Evolutionary conservation across 2,329 filamentous ascomycete species (phyloP).

Genomic region (Saccharata proteae): DNA sequence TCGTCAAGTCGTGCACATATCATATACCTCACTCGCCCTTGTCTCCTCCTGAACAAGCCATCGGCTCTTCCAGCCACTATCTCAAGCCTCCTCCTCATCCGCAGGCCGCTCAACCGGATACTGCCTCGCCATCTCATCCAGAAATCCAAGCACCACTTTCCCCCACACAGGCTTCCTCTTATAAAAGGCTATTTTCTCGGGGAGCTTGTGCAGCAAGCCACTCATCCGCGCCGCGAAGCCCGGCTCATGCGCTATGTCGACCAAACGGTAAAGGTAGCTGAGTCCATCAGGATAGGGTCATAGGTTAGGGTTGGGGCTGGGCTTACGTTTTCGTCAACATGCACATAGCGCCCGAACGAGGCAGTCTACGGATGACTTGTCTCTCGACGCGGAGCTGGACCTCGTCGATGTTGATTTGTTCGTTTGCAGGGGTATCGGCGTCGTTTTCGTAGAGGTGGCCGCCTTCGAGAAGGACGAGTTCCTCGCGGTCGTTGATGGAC

Average conservation of each 20-base stretch:
- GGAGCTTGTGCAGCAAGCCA: constrained; percentile 5
- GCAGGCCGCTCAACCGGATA: too few relatives aligned
- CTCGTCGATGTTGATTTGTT: constrained; percentile 3
- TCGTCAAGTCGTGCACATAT: too few relatives aligned
- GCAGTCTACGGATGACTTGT: constrained; percentile 4
- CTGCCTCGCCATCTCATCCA: constrained; percentile 6
- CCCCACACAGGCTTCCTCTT: constrained; percentile 7
- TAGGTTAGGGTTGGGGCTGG: background rate
- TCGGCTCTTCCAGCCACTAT: too few relatives aligned
- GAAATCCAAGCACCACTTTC: constrained; percentile 3
- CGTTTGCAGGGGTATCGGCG: background rate
- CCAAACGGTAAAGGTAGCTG: constrained; percentile 6
- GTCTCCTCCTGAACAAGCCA: too few relatives aligned
- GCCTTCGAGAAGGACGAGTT: constrained; percentile 4
- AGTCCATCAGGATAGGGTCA: background rate
- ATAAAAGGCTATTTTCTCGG: constrained; percentile 6
- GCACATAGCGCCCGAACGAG: constrained; percentile 4
- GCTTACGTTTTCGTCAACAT: constrained; percentile 8
- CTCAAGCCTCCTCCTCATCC: too few relatives aligned
- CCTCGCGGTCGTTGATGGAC: constrained; percentile 6
- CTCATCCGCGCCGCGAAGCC: constrained; percentile 5
- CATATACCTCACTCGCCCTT: too few relatives aligned
- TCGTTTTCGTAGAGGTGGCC: constrained; percentile 5
- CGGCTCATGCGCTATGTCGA: constrained; percentile 5
- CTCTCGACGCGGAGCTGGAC: constrained; percentile 6